Conservation (phyloP, 2,329 filamentous ascomycete genomes). For the Xylaria sp. region DNA sequence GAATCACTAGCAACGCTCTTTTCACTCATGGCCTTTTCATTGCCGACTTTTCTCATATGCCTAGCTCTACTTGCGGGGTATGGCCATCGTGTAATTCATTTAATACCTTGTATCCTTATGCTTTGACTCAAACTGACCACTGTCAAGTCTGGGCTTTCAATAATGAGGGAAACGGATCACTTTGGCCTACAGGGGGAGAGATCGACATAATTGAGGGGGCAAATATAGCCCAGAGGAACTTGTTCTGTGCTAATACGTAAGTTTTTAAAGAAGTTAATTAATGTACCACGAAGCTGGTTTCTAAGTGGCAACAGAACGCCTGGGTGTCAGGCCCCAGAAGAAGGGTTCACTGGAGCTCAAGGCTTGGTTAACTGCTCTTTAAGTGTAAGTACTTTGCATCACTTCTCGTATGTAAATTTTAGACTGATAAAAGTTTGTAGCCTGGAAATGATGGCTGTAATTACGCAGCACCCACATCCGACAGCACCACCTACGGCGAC, state of each 20-base stretch:
- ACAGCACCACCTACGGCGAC: conserved; percentile 61
- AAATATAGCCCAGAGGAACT: conserved; percentile 63
- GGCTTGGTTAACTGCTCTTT: conserved; percentile 36
- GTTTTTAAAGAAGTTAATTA: conserved; percentile 14
- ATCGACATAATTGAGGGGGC: conserved; percentile 75
- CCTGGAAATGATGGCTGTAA: conserved; percentile 56
- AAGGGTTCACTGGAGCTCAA: conserved; percentile 36
- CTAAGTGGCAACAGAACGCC: conserved; percentile 25
- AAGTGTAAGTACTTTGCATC: conserved; percentile 27
- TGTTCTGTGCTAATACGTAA: conserved; percentile 66
- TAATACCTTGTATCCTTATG: not conserved
- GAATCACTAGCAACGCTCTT: conserved; percentile 66
- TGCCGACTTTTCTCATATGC: conserved; percentile 76
- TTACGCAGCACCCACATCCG: conserved; percentile 47
- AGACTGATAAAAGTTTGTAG: conserved; percentile 36
- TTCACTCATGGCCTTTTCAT: conserved; percentile 74
- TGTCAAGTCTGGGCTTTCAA: conserved; percentile 58
- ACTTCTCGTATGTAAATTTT: not conserved
- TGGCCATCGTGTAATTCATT: conserved; percentile 71
- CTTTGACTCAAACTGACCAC: conserved; percentile 23
- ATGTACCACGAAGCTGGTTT: not conserved
- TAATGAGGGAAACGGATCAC: conserved; percentile 44
- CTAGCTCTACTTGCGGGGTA: conserved; percentile 69
- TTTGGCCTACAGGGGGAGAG: conserved; percentile 69
- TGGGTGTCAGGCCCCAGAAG: conserved; percentile 33